A percentile compares a stretch with the other conserved stretches of the same genome.
phyloP scores from a whole-genome alignment of 2,329 filamentous ascomycete genomes.

The Calonectria pseudoreteaudii region DNA sequence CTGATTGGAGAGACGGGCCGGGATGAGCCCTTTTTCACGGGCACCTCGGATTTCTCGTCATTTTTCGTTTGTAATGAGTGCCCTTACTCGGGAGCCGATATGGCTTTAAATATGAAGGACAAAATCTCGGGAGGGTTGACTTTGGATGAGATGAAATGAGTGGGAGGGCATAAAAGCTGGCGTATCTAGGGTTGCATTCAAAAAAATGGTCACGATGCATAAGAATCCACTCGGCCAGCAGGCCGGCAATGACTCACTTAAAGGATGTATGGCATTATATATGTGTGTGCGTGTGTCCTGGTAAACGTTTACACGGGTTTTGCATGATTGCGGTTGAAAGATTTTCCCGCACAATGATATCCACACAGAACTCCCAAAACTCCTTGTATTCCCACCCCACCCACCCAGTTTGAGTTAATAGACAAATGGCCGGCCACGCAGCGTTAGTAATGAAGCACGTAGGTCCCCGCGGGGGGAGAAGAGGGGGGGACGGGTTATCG shows the following conservation, averaged over 20 bases:
- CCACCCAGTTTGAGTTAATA: background rate
- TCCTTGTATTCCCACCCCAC: slow-evolving; percentile 7
- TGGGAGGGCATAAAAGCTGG: slow-evolving; percentile 36
- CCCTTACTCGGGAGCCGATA: slow-evolving; percentile 9
- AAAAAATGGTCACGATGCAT: slow-evolving; percentile 39
- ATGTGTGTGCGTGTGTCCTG: slow-evolving; percentile 13
- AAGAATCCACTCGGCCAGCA: slow-evolving; percentile 24
- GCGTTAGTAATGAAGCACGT: background rate
- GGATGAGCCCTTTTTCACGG: background rate
- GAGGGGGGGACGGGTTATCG: slow-evolving; percentile 25
- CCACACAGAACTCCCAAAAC: slow-evolving; percentile 19
- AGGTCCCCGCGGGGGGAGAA: background rate
- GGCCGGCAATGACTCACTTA: slow-evolving; percentile 17
- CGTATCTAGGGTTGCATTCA: slow-evolving; percentile 43
- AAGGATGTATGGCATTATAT: slow-evolving; percentile 14
- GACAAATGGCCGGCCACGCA: slow-evolving; percentile 7
- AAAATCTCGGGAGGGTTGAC: slow-evolving; percentile 39
- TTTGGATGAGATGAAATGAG: slow-evolving; percentile 33
- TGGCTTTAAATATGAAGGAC: slow-evolving; percentile 13
- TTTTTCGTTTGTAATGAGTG: slow-evolving; percentile 25
- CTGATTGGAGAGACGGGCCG: slow-evolving; percentile 29
- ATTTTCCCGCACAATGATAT: slow-evolving; percentile 19
- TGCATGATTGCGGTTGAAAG: slow-evolving; percentile 15
- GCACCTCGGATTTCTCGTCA: slow-evolving; percentile 12
- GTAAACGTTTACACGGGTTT: slow-evolving; percentile 16